These are phyloP conservation scores for Medicago lupulina DNA, from an alignment of 306 rosid species.

Conservation along the genomic window DNA sequence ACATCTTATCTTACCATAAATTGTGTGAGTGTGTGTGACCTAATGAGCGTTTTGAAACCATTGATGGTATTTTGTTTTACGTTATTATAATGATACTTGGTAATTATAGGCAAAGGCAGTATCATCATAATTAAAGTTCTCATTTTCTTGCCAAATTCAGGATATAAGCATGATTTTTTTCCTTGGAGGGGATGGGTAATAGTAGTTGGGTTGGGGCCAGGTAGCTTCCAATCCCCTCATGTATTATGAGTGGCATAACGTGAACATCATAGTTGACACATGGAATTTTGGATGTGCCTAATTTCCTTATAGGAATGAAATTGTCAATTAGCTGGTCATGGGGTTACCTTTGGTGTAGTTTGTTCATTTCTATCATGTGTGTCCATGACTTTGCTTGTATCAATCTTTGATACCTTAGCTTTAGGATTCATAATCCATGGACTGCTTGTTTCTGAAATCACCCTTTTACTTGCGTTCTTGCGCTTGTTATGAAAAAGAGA, in stretches of 20 bases:
- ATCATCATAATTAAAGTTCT: slow-evolving; percentile 55
- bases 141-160: slow-evolving; percentile 42
- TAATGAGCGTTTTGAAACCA: slow-evolving; percentile 45
- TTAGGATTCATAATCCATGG: no score
- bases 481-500: no score
- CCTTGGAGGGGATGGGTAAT: slow-evolving; percentile 20
- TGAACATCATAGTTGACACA: slow-evolving; percentile 70
- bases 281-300: slow-evolving; percentile 48
- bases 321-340: not conserved
- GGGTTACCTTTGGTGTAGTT: not conserved
- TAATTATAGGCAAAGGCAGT: slow-evolving; percentile 54
- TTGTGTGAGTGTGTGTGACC: slow-evolving; percentile 25
- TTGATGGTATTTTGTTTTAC: slow-evolving; percentile 68
- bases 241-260: slow-evolving; percentile 80
- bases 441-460: no score
- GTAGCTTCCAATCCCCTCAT: slow-evolving; percentile 50
- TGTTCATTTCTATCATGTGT: slow-evolving; percentile 16
- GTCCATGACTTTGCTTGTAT: not conserved
- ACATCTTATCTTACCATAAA: slow-evolving; percentile 34
- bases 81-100: slow-evolving; percentile 56
- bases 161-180: slow-evolving; percentile 28
- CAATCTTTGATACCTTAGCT: no score
- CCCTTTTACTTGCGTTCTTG: no score
- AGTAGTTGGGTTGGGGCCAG: slow-evolving; percentile 51
- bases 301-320: slow-evolving; percentile 4